phyloP scores from a whole-genome alignment of 139 green algal genomes.

The Chlorella sp. region DNA sequence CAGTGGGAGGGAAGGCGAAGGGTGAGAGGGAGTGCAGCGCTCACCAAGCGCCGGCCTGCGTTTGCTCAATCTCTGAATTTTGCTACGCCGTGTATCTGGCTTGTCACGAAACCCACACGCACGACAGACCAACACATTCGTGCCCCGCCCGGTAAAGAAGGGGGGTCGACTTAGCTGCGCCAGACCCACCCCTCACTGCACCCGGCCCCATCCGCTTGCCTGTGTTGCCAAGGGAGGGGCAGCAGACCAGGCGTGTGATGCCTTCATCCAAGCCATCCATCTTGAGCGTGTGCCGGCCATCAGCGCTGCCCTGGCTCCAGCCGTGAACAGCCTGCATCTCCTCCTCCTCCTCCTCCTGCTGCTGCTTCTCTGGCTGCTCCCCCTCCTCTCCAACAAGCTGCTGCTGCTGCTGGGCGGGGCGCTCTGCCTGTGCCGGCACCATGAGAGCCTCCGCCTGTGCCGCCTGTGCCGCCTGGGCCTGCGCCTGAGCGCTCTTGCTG shows the following conservation, averaged over 20 bases:
- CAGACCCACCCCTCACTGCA: no score
- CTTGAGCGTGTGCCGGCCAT: conserved; percentile 51
- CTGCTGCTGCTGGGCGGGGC: neutral
- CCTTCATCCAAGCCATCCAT: conserved; percentile 73
- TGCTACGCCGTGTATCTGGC: no score
- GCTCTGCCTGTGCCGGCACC: no score
- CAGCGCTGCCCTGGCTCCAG: conserved; percentile 62
- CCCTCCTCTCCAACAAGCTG: neutral
- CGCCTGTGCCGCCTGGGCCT: neutral
- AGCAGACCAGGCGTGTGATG: conserved; percentile 67
- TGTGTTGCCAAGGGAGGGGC: conserved; percentile 29
- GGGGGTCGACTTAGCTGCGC: no score
- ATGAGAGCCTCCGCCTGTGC: no score
- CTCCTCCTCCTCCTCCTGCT: neutral
- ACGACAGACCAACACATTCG: no score
- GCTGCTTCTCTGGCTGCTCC: neutral
- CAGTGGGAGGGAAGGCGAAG: no score
- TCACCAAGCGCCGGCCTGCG: no score
- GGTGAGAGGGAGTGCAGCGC: no score
- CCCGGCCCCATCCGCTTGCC: neutral
- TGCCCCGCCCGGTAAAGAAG: no score
- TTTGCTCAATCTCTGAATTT: no score
- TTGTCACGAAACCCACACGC: no score
- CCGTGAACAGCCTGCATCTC: conserved; percentile 44
- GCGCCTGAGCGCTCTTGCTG: neutral